These are phyloP conservation scores for Glycine soja DNA, from an alignment of 306 rosid species.

Conservation along the genomic window DNA sequence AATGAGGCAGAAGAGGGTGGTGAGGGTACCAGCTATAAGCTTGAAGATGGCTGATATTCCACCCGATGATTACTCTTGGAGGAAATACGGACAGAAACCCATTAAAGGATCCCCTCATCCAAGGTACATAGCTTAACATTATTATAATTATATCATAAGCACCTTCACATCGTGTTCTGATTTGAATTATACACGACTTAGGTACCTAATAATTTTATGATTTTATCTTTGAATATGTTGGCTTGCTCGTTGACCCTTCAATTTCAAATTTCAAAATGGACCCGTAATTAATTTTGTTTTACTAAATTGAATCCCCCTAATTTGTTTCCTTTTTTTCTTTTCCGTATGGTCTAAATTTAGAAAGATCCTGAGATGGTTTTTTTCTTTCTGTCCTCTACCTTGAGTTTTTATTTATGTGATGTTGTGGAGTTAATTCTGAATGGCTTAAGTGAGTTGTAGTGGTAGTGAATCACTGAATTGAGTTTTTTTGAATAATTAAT, in stretches of 20 bases:
- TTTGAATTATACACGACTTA: background rate
- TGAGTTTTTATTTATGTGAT: background rate
- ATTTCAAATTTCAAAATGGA: constrained; percentile 3
- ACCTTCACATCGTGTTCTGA: background rate
- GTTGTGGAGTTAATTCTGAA: background rate
- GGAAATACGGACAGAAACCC: constrained; percentile 91
- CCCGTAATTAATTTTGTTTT: background rate
- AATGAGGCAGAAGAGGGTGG: constrained; percentile 72
- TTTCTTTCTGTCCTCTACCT: background rate
- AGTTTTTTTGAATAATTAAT: constrained; percentile 4
- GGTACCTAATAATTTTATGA: too few species aligned
- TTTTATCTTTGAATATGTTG: background rate
- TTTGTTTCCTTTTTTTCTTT: background rate
- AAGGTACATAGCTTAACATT: constrained; percentile 52
- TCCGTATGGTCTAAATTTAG: constrained; percentile 13
- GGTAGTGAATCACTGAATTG: background rate
- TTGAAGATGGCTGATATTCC: constrained; percentile 89
- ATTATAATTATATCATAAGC: background rate
- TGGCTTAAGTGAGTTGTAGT: too few species aligned
- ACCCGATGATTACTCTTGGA: constrained; percentile 93
- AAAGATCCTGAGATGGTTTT: background rate
- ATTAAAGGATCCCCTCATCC: constrained; percentile 94
- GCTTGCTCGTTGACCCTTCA: background rate
- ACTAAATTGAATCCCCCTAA: background rate
- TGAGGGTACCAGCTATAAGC: constrained; percentile 85